phyloP scores from a whole-genome alignment of 208 protist genomes.

The Blastocrithidia nonstop region DNA sequence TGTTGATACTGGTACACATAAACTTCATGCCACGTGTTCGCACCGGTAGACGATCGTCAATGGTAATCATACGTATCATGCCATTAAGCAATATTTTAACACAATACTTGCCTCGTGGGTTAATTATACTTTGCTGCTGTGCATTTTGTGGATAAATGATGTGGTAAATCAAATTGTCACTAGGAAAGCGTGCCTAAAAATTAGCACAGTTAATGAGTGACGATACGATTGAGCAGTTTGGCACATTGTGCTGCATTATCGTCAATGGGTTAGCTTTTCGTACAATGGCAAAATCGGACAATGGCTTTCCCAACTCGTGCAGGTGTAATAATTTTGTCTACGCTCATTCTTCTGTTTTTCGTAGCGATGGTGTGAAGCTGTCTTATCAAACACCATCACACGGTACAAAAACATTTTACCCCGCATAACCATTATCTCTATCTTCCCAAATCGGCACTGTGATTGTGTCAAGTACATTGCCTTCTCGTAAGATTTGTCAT shows the following conservation, averaged over 20 bases:
- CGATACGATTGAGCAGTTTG: slow-evolving; percentile 79
- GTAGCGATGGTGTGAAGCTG: slow-evolving; percentile 22
- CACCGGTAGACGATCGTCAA: slow-evolving; percentile 77
- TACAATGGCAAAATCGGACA: slow-evolving; percentile 23
- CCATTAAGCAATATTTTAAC: slow-evolving; percentile 89
- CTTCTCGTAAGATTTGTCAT: slow-evolving; percentile 67
- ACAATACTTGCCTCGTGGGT: slow-evolving; percentile 78
- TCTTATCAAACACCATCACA: slow-evolving; percentile 44
- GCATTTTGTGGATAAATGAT: slow-evolving; percentile 81
- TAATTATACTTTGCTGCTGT: slow-evolving; percentile 55
- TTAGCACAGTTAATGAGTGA: slow-evolving; percentile 33
- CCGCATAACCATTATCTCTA: slow-evolving; percentile 56
- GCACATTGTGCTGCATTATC: slow-evolving; percentile 73
- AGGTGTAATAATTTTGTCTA: slow-evolving; percentile 25
- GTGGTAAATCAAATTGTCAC: slow-evolving; percentile 67
- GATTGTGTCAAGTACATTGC: slow-evolving; percentile 48
- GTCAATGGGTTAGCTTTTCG: slow-evolving; percentile 55
- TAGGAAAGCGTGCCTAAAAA: slow-evolving; percentile 71
- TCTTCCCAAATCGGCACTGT: slow-evolving; percentile 81
- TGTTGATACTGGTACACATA: slow-evolving; percentile 23
- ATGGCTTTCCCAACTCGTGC: slow-evolving; percentile 7
- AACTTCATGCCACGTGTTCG: slow-evolving; percentile 14
- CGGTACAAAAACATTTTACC: slow-evolving; percentile 76
- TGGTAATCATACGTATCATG: slow-evolving; percentile 68
- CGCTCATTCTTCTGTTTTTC: slow-evolving; percentile 7